phyloP scores from a whole-genome alignment of 1,284 basidiomycete genomes.

The Sporisorium iseilematis-ciliati region DNA sequence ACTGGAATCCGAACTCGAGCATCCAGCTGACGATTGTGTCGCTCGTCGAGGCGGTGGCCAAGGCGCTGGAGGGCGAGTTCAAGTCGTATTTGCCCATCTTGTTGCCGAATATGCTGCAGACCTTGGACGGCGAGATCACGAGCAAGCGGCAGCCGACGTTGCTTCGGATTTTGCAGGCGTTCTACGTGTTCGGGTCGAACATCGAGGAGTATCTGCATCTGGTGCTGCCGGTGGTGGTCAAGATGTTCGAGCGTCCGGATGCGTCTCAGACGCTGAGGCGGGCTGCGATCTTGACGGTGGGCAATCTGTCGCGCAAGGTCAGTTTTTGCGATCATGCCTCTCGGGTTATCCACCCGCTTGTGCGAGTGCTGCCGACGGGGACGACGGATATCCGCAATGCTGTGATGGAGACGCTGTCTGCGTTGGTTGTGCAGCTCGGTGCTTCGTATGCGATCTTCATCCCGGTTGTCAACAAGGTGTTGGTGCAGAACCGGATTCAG shows the following conservation, averaged over 20 bases:
- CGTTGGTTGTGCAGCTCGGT: constrained; percentile 91
- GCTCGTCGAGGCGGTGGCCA: constrained; percentile 93
- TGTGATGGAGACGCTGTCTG: constrained; percentile 93
- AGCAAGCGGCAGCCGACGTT: constrained; percentile 76
- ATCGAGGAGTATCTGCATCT: constrained; percentile 98
- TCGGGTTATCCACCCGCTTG: constrained; percentile 94
- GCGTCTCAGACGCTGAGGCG: constrained; percentile 82
- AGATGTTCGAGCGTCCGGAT: constrained; percentile 87
- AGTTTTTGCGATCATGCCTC: constrained; percentile 99
- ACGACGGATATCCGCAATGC: constrained; percentile 83
- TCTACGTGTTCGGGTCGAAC: constrained; percentile 93
- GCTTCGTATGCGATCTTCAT: constrained; percentile 98
- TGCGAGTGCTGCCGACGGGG: constrained; percentile 84
- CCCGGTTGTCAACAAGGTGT: constrained; percentile 92
- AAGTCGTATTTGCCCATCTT: constrained; percentile 95
- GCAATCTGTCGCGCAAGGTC: constrained; percentile 89
- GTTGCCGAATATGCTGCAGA: constrained; percentile 85
- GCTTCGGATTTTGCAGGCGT: constrained; percentile 90
- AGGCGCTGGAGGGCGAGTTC: constrained; percentile 96
- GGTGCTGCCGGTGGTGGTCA: constrained; percentile 93
- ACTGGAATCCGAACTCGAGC: constrained; percentile 74
- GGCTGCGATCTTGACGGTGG: constrained; percentile 90
- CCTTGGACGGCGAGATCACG: constrained; percentile 74
- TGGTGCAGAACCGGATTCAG: constrained; percentile 82
- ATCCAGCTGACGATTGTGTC: constrained; percentile 93